Evolutionary conservation across 2,329 filamentous ascomycete genomes (phyloP).

Genomic region (Fusarium sp.): DNA sequence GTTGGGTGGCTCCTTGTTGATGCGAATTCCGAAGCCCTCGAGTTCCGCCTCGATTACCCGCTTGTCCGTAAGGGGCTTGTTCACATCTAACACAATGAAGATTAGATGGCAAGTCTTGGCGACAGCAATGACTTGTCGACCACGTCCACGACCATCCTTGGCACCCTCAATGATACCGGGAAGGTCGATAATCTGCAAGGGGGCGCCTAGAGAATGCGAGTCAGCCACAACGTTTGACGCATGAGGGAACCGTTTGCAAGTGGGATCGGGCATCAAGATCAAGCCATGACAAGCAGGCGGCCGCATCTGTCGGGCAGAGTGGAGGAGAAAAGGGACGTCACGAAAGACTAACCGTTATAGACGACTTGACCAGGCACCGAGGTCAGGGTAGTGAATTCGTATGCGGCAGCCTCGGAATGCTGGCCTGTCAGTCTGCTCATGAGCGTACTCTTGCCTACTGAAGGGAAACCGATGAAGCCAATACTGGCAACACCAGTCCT

Average conservation of each 20-base stretch:
- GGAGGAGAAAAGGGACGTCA: slow-evolving; percentile 3
- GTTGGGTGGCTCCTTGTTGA: slow-evolving; percentile 97
- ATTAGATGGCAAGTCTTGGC: slow-evolving; percentile 99
- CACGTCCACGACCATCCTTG: slow-evolving; percentile 97
- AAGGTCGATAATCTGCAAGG: slow-evolving; percentile 97
- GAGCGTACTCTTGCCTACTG: slow-evolving; percentile 96
- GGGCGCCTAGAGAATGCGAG: slow-evolving; percentile 68
- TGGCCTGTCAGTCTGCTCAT: slow-evolving; percentile 96
- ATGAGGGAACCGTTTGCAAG: slow-evolving; percentile 14
- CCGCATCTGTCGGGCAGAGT: slow-evolving; percentile 16
- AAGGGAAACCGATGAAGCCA: slow-evolving; percentile 98
- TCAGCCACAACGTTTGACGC: slow-evolving; percentile 35
- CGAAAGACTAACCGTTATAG: slow-evolving; percentile 77
- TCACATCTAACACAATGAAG: slow-evolving; percentile 98
- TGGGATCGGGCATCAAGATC: slow-evolving; percentile 38
- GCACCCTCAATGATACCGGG: slow-evolving; percentile 99
- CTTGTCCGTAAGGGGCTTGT: slow-evolving; percentile 98
- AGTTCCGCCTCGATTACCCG: slow-evolving; percentile 93
- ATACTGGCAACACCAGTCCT: slow-evolving; percentile 97
- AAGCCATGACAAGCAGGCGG: slow-evolving; percentile 15
- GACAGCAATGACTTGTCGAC: slow-evolving; percentile 97
- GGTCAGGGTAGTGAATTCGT: slow-evolving; percentile 98
- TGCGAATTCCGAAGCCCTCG: slow-evolving; percentile 96
- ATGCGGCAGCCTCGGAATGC: slow-evolving; percentile 96
- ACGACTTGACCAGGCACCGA: slow-evolving; percentile 95